Conservation (phyloP, 306 rosid genomes). For the Rubus parviflorus region DNA sequence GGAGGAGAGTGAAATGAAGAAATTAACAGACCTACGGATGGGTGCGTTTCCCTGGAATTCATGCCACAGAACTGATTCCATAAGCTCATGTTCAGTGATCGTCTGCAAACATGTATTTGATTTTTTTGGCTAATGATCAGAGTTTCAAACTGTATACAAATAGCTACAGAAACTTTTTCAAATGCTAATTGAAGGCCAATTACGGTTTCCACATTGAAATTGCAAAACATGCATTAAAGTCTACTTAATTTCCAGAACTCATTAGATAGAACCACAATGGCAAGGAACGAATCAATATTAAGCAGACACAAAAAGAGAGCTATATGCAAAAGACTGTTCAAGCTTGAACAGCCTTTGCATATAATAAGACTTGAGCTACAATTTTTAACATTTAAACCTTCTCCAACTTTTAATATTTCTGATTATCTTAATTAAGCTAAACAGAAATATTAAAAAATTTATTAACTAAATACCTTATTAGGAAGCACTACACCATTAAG, state of each 20-base stretch:
- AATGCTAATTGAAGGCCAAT: not conserved
- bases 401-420: no score
- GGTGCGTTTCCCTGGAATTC: slow-evolving; percentile 15
- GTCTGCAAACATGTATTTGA: slow-evolving; percentile 26
- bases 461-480: slow-evolving; percentile 28
- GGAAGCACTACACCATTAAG: slow-evolving; percentile 35
- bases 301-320: not conserved
- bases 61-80: slow-evolving; percentile 46
- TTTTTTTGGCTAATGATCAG: not conserved
- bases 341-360: no score
- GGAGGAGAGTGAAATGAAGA: not conserved
- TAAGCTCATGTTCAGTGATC: slow-evolving; percentile 31
- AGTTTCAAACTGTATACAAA: not conserved
- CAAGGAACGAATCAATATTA: not conserved
- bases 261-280: not conserved
- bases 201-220: not conserved
- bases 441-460: not conserved
- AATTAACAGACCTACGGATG: slow-evolving; percentile 20
- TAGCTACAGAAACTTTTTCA: no score
- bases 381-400: no score
- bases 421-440: no score
- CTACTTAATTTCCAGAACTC: no score
- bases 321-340: not conserved
- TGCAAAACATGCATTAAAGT: not conserved
- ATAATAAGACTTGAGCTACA: no score